phyloP scores from a whole-genome alignment of 305 asterid species.

The Plantago coronopus region DNA sequence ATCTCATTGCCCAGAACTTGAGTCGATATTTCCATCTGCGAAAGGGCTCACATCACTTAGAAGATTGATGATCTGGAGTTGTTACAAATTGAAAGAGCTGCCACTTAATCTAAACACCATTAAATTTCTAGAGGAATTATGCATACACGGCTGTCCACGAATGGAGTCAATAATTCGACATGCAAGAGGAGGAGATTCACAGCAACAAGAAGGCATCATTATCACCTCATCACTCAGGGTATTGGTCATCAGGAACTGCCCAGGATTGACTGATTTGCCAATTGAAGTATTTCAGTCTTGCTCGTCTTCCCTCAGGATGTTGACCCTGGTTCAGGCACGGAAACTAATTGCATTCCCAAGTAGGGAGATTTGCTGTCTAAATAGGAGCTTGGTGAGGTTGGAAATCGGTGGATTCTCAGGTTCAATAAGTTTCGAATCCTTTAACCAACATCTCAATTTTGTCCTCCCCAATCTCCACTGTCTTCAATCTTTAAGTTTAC shows the following conservation, averaged over 20 bases:
- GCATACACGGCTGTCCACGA: not conserved
- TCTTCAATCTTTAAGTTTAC: not conserved
- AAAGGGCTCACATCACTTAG: not conserved
- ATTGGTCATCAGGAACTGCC: not conserved
- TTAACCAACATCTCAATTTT: not conserved
- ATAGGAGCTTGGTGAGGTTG: constrained; percentile 4
- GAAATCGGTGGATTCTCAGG: constrained; percentile 10
- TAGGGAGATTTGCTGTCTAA: not conserved
- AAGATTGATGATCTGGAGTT: not conserved
- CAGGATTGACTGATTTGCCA: not conserved
- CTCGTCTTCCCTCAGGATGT: not conserved
- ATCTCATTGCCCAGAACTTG: not conserved
- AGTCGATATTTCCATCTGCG: not conserved
- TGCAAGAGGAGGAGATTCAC: not conserved
- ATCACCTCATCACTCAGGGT: not conserved
- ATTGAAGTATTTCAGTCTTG: not conserved
- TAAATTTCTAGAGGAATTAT: not conserved
- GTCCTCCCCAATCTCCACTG: not conserved
- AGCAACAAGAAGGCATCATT: not conserved
- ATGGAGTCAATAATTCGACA: not conserved
- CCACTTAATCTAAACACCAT: not conserved
- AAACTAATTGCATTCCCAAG: not conserved
- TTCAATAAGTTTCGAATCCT: constrained; percentile 1
- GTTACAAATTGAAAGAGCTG: not conserved
- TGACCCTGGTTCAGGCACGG: not conserved